Base-by-base conservation (phyloP, 2,329 filamentous ascomycete species). In the Penicillium digitatum region DNA sequence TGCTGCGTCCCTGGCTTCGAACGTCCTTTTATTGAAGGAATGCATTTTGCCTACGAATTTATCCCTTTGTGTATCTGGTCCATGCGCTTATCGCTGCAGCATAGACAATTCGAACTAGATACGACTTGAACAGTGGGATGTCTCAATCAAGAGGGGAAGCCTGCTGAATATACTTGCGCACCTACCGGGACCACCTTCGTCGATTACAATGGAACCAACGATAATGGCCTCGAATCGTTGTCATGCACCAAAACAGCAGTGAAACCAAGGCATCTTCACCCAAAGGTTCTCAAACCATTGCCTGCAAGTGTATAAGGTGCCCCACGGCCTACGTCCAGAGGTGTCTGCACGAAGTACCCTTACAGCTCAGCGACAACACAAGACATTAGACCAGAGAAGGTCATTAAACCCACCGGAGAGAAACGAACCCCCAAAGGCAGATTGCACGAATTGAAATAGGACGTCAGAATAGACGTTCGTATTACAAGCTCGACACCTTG, bases 1-100 rank as follows among this genome's bases (percentile, higher is more conserved):
- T 55, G 40, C 46, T 20, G 20, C 20, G 3, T 51, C 40, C 35
- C 22, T 38, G 38, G 50, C 43, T 40, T 42, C 27, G 26, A n/a
- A 47, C 37, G 22, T 47, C 54, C 48, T 52, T 37, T 35, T 45
- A 53, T 53, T 7, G 20, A 51, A 49, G 14, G 14, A 39, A 45
- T 51, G 8, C 22, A 29, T 22, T 42, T 16, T 46, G 31, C 10
- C 12, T 34, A n/a, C 29, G 20, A 27, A 40, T 31, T 10, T 31
- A 12, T 10, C n/a, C n/a, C 31, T 3, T 5, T 9, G 5, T 20
- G 20, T 37, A 20, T 48, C 14, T 37, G 20, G 9, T 7, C 11
- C 5, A 7, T 12, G 11, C 16, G 14, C 10, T 16, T 35, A 2
- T 32, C 22, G 14, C 5, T 2, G 6, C 4, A 6, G 18, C 3